A percentile compares a stretch with the other conserved stretches of the same genome.
phyloP scores from a whole-genome alignment of 2,329 filamentous ascomycete genomes.

The Ophiostoma tasmaniense region DNA sequence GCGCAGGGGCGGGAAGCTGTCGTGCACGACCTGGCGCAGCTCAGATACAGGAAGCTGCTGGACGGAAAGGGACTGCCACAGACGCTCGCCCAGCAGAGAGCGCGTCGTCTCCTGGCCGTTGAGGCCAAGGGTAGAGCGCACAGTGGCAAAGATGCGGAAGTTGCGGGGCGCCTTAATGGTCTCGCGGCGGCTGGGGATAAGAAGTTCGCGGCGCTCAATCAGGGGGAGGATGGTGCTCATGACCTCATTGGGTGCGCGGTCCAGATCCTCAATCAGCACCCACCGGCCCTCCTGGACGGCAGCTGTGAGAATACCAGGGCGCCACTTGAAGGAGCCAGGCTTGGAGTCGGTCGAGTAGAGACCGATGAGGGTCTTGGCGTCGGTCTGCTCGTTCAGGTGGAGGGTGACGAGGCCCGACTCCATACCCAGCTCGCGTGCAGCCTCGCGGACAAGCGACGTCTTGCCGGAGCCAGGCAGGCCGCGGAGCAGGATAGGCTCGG shows the following conservation, averaged over 20 bases:
- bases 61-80: slow-evolving; percentile 76
- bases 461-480: slow-evolving; percentile 85
- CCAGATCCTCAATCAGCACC: slow-evolving; percentile 95
- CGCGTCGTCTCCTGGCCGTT: slow-evolving; percentile 60
- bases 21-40: slow-evolving; percentile 62
- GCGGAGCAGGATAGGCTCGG: slow-evolving; percentile 68
- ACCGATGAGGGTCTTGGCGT: slow-evolving; percentile 91
- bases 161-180: slow-evolving; percentile 71
- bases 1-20: slow-evolving; percentile 61
- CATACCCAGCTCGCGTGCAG: slow-evolving; percentile 71
- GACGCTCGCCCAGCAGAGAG: slow-evolving; percentile 69
- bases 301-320: slow-evolving; percentile 83
- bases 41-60: slow-evolving; percentile 59
- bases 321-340: slow-evolving; percentile 86
- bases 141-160: slow-evolving; percentile 87
- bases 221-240: slow-evolving; percentile 87
- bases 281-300: slow-evolving; percentile 90
- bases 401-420: slow-evolving; percentile 80
- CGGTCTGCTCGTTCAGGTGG: slow-evolving; percentile 95
- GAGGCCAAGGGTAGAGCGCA: slow-evolving; percentile 65
- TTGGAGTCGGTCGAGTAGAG: slow-evolving; percentile 85
- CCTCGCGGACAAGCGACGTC: slow-evolving; percentile 73
- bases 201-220: slow-evolving; percentile 82
- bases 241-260: slow-evolving; percentile 89
- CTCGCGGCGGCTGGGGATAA: slow-evolving; percentile 84